Evolutionary conservation across 129 eudicot genomes (phyloP).

Genomic region (Tanacetum coccineum): DNA sequence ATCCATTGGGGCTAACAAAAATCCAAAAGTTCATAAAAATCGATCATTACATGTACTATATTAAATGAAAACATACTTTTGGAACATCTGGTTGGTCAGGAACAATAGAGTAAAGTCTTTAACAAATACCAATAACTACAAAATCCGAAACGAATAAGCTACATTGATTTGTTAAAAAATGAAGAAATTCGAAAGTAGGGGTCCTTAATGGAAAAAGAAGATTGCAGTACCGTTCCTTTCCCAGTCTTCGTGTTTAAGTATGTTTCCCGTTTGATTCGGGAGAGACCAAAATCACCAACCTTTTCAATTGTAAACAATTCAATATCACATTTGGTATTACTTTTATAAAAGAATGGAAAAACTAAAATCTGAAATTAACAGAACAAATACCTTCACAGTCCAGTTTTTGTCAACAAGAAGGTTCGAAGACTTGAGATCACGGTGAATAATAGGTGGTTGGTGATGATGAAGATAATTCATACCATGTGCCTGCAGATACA

Average conservation of each 20-base stretch:
- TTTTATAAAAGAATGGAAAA: background rate
- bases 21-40: too few species aligned
- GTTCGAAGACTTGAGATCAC: background rate
- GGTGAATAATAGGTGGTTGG: conserved; percentile 45
- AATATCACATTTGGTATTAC: background rate
- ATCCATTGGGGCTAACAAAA: too few species aligned
- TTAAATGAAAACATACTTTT: too few species aligned
- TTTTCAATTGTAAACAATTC: background rate
- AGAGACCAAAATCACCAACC: background rate
- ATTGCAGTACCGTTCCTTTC: background rate
- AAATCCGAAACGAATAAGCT: too few species aligned
- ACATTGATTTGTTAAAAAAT: too few species aligned
- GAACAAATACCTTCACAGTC: background rate
- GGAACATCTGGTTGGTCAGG: too few species aligned
- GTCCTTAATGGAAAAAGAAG: background rate
- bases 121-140: too few species aligned
- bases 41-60: too few species aligned
- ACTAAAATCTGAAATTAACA: too few species aligned
- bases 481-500: conserved; percentile 60
- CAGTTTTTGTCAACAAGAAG: background rate
- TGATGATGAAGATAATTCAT: conserved; percentile 84
- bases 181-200: too few species aligned
- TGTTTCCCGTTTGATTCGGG: background rate
- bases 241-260: background rate
- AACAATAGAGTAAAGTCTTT: too few species aligned